These are phyloP conservation scores for Alternaria dauci DNA, from an alignment of 2,329 filamentous ascomycete genomes.

Conservation along the genomic window DNA sequence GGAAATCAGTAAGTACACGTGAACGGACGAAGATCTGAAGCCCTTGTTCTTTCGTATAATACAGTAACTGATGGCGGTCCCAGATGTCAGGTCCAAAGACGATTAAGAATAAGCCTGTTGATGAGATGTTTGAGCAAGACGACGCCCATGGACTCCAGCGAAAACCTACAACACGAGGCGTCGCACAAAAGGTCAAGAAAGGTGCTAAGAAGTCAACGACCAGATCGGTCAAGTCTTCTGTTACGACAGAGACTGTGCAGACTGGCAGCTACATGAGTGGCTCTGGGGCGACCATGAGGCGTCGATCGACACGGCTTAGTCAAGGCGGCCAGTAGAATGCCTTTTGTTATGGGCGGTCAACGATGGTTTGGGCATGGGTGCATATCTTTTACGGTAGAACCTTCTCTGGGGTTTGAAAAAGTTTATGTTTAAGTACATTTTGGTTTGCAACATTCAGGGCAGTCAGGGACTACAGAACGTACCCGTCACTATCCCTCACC, in stretches of 20 bases:
- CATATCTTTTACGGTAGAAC: neutral
- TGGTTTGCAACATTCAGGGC: neutral
- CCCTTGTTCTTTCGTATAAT: too few relatives aligned
- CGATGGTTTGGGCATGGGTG: neutral
- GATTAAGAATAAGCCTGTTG: neutral
- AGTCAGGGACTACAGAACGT: neutral
- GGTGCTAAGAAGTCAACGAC: neutral
- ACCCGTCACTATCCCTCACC: constrained; percentile 18
- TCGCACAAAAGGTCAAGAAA: constrained; percentile 16
- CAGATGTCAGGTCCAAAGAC: neutral
- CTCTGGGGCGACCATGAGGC: neutral
- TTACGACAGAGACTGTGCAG: neutral
- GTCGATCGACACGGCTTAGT: constrained; percentile 5
- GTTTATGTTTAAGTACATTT: neutral
- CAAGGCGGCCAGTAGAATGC: neutral
- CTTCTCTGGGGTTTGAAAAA: neutral
- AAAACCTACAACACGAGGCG: constrained; percentile 9
- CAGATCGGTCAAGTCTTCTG: neutral
- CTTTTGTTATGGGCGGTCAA: neutral
- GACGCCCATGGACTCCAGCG: neutral
- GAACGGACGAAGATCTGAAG: neutral
- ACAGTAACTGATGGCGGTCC: neutral
- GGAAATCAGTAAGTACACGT: constrained; percentile 11
- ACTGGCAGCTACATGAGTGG: neutral
- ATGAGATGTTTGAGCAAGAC: neutral